Percentiles rank a stretch among this genome's conserved stretches.
phyloP scores from a whole-genome alignment of 2,329 filamentous ascomycete genomes.

The Monilinia fructigena region DNA sequence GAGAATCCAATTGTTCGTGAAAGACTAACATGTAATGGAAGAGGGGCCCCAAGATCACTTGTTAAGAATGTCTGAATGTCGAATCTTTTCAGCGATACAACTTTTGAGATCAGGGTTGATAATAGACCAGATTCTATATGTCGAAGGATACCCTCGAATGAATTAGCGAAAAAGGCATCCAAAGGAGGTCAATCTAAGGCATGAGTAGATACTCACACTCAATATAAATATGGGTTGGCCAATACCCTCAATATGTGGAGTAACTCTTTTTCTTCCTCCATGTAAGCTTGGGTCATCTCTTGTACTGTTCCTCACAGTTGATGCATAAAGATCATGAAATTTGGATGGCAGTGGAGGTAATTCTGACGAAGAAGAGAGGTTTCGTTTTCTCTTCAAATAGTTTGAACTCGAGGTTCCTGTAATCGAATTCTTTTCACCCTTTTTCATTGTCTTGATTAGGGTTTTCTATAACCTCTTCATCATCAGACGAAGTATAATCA shows the following conservation, averaged over 20 bases:
- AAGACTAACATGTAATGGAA: constrained; percentile 87
- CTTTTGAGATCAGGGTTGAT: constrained; percentile 43
- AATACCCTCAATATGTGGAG: constrained; percentile 83
- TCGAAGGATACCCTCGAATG: constrained; percentile 53
- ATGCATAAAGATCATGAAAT: constrained; percentile 89
- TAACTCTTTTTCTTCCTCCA: constrained; percentile 76
- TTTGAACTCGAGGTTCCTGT: not conserved
- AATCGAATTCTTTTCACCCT: not conserved
- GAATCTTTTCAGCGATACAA: constrained; percentile 38
- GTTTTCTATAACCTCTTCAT: constrained; percentile 36
- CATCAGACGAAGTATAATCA: constrained; percentile 59
- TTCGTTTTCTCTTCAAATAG: constrained; percentile 40
- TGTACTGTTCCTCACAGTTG: constrained; percentile 72
- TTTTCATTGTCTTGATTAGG: not conserved
- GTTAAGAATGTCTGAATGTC: constrained; percentile 66
- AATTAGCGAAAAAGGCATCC: constrained; percentile 30
- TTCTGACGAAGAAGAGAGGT: constrained; percentile 22
- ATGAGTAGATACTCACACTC: constrained; percentile 65
- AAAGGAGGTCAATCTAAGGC: constrained; percentile 9
- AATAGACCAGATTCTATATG: constrained; percentile 50
- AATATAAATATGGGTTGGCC: constrained; percentile 89
- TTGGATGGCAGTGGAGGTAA: constrained; percentile 73
- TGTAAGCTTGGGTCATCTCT: constrained; percentile 82
- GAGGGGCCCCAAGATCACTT: constrained; percentile 72
- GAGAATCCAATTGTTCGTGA: constrained; percentile 76